These are phyloP conservation scores for Calonectria montana DNA, from an alignment of 2,329 filamentous ascomycete species.

Conservation along the genomic window DNA sequence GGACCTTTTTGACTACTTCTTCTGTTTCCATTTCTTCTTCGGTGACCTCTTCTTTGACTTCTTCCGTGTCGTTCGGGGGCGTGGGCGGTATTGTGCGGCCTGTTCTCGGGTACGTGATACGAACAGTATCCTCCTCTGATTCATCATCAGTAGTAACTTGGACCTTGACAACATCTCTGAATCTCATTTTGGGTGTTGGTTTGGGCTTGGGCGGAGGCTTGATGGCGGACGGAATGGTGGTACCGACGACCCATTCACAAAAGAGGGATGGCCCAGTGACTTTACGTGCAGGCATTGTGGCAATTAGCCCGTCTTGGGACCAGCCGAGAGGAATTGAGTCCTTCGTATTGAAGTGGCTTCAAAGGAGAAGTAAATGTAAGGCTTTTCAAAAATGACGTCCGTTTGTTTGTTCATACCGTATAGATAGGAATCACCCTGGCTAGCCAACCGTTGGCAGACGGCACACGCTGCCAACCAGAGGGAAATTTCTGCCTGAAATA, in stretches of 20 bases:
- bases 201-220: constrained; percentile 41
- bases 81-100: constrained; percentile 20
- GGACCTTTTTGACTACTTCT: constrained; percentile 54
- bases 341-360: too few species aligned
- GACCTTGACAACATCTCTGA: constrained; percentile 51
- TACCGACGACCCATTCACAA: constrained; percentile 56
- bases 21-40: constrained; percentile 4
- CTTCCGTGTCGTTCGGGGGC: background rate
- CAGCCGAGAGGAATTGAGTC: too few species aligned
- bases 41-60: constrained; percentile 1
- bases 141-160: constrained; percentile 64
- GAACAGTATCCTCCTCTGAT: constrained; percentile 60
- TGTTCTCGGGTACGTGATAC: constrained; percentile 60
- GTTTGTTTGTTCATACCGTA: background rate
- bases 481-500: background rate
- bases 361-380: too few species aligned
- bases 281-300: constrained; percentile 34
- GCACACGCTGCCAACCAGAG: background rate
- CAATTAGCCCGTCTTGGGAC: background rate
- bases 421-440: too few species aligned
- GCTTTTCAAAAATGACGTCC: too few species aligned
- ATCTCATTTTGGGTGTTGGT: constrained; percentile 26
- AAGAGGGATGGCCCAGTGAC: constrained; percentile 41
- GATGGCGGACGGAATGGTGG: constrained; percentile 47
- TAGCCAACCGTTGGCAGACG: background rate